A percentile compares a stretch with the other conserved stretches of the same genome.
phyloP scores from a whole-genome alignment of 2,329 filamentous ascomycete genomes.

The Tolypocladium cylindrosporum region DNA sequence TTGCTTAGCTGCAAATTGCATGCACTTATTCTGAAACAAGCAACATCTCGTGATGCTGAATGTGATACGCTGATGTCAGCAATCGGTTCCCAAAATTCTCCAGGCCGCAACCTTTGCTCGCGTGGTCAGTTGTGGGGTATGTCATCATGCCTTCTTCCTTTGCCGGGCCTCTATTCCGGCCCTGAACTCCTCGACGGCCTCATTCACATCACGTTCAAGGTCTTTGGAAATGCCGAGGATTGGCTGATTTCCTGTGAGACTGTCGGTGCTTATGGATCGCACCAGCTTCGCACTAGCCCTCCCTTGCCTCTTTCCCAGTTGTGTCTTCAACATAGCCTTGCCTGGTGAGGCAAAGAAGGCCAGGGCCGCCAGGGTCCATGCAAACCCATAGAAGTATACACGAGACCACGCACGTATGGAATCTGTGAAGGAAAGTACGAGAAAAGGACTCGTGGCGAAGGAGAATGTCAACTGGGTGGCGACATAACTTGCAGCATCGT shows the following conservation, averaged over 20 bases:
- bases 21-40: too few relatives aligned
- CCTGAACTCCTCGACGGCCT: constrained; percentile 66
- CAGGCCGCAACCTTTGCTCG: background rate
- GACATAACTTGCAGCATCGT: constrained; percentile 69
- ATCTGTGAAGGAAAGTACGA: constrained; percentile 63
- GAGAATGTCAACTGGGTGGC: constrained; percentile 74
- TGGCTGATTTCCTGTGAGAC: constrained; percentile 45
- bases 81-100: background rate
- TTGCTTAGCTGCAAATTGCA: background rate
- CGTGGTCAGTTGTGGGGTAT: background rate
- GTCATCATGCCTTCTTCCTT: constrained; percentile 16
- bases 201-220: constrained; percentile 62
- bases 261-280: constrained; percentile 47
- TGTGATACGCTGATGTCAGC: background rate
- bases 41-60: background rate
- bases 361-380: constrained; percentile 55
- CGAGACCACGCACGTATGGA: constrained; percentile 70
- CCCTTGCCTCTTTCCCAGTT: constrained; percentile 47
- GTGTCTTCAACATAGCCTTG: constrained; percentile 48
- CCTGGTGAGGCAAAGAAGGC: constrained; percentile 73
- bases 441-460: constrained; percentile 76
- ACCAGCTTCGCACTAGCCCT: constrained; percentile 34
- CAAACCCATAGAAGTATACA: constrained; percentile 79
- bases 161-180: constrained; percentile 53
- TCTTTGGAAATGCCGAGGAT: constrained; percentile 73